A percentile compares a stretch with the other conserved stretches of the same genome.
Conservation (phyloP, 2,329 filamentous ascomycete species). For the Paecilomyces dactylethromorphus region DNA sequence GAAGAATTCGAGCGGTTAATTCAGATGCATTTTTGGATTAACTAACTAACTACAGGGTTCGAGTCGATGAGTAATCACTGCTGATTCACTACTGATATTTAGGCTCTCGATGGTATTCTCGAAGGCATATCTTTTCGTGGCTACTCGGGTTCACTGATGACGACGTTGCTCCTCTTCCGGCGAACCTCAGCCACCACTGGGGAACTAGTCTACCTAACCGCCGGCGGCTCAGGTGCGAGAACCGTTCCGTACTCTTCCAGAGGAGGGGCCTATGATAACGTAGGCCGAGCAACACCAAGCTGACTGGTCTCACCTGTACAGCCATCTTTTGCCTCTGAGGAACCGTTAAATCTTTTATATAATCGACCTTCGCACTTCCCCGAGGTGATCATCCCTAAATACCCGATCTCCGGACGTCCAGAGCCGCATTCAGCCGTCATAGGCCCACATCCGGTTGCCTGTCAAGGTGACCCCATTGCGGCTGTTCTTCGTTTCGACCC, state of each 20-base stretch:
- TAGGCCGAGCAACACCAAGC: not conserved
- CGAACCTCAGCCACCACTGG: not conserved
- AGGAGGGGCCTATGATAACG: not conserved
- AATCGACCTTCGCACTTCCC: not conserved
- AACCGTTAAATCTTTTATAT: not conserved
- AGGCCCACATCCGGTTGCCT: not conserved
- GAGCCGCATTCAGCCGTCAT: not conserved
- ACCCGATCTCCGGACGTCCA: not conserved
- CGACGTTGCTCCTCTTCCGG: not conserved
- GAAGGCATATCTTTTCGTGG: not conserved
- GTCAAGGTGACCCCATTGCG: not conserved
- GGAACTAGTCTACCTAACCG: not conserved
- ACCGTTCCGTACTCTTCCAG: not conserved
- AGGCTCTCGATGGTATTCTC: not conserved
- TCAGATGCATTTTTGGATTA: too few species aligned
- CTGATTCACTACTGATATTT: not conserved
- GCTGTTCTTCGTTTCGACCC: not conserved
- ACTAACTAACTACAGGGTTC: too few species aligned
- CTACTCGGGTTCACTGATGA: not conserved
- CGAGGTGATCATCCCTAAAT: not conserved
- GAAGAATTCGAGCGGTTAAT: not conserved
- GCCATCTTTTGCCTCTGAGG: not conserved
- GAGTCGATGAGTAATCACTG: not conserved
- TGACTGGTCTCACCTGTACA: not conserved
- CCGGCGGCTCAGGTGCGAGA: not conserved